A percentile compares a stretch with the other conserved stretches of the same genome.
phyloP scores from a whole-genome alignment of 1,284 basidiomycete species.

The Testicularia cyperi region DNA sequence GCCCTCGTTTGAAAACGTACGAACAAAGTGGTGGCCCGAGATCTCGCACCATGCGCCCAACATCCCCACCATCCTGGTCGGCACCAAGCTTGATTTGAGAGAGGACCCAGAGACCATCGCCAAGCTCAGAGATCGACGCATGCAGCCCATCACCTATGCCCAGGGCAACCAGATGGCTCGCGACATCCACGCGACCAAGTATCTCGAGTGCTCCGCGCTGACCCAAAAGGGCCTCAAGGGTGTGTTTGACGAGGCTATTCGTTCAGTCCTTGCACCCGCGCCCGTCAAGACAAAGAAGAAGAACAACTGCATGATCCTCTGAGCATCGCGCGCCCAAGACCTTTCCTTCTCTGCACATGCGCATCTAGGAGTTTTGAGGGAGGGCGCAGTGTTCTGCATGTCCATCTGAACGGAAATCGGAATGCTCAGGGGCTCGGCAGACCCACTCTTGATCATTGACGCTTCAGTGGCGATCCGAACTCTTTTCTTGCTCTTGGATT shows the following conservation, averaged over 20 bases:
- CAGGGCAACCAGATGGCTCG: conserved; percentile 88
- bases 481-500: too few species aligned
- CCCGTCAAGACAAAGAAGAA: conserved; percentile 56
- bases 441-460: too few species aligned
- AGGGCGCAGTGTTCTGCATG: too few species aligned
- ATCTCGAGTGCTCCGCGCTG: conserved; percentile 93
- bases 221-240: conserved; percentile 77
- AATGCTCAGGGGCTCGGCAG: too few species aligned
- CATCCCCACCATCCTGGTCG: conserved; percentile 88
- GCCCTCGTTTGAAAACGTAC: conserved; percentile 96
- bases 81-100: conserved; percentile 95
- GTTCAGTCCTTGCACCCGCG: conserved; percentile 53
- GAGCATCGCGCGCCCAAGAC: too few species aligned
- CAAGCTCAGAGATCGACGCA: conserved; percentile 88
- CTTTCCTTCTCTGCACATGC: too few species aligned
- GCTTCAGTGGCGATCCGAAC: too few species aligned
- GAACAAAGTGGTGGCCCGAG: conserved; percentile 73
- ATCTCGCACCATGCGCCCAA: conserved; percentile 83
- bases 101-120: conserved; percentile 89
- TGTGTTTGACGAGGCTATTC: conserved; percentile 59
- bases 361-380: too few species aligned
- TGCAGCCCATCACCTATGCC: conserved; percentile 87
- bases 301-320: conserved; percentile 57
- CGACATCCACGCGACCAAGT: conserved; percentile 87
- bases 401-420: too few species aligned